Base-by-base conservation (phyloP, 2,329 filamentous ascomycete species). In the Cordyceps sp. region DNA sequence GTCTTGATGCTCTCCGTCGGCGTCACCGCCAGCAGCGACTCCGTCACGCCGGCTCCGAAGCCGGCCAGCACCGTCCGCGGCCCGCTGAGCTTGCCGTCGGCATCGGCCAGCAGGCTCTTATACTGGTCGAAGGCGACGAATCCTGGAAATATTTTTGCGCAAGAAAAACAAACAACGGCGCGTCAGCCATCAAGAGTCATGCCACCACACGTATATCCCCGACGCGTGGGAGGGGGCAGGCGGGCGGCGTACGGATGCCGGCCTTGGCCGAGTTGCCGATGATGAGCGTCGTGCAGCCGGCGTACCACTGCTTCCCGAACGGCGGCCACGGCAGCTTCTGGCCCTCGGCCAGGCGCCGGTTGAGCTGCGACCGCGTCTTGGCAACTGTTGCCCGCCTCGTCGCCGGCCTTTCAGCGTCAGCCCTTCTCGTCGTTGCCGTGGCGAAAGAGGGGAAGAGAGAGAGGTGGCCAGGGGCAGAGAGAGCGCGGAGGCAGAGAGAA, bases 1-100 rank as follows among this genome's bases (percentile, higher is more conserved):
- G 90, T 98, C 66, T 98, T 98, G 58, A 98, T 94, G 47, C 83
- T 92, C 60, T 98, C 90, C 36, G 92, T 94, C 0, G 90, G 90
- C 22, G 90, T 98, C 22, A 98, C 90, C 10, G 90, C 90, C 4
- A 98, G 61, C 32, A 94, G 59, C 4, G 82, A 92, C 61, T 98
- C 90, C 3, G 88, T 96, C 32, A 93, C 81, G 35, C 90, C 90
- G 8, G 90, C 90, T 36, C 88, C 83, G 49, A 98, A 93, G 4
- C 90, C 90, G 26, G 86, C 86, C 36, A 94, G 70, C 2, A 96
- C 90, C 2, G 88, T 96, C 41, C 78, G 71, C 12, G 88, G 86
- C 0, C 90, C 88, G 4, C 81, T 85, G 26, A 96, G 79, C 42
- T 88, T 86, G 43, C 90, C 90, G 41, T 90, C 67, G 30, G 73